A percentile compares a stretch with the other conserved stretches of the same genome.
Evolutionary conservation across 345 rosid species (phyloP).

Genomic region (Eucalyptus fibrosa): DNA sequence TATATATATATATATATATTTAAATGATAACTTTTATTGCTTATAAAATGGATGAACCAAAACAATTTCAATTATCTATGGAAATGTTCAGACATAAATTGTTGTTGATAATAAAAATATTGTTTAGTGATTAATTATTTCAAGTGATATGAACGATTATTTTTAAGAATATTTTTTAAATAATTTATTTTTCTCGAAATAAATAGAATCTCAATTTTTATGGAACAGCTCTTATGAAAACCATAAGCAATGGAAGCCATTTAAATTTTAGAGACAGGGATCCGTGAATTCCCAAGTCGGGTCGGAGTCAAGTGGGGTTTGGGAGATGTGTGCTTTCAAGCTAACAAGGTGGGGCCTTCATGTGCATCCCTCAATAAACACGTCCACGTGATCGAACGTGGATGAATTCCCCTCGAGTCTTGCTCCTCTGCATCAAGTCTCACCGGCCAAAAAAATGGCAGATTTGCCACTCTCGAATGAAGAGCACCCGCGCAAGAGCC

Average conservation of each 20-base stretch:
- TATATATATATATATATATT: not conserved
- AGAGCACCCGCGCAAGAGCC: not conserved
- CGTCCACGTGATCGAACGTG: not conserved
- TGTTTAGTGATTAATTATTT: not conserved
- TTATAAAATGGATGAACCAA: not conserved
- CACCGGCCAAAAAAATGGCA: not conserved
- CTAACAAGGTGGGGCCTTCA: not conserved
- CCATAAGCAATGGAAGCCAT: not conserved
- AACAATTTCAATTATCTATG: not conserved
- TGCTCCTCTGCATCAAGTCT: not conserved
- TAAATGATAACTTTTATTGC: not conserved
- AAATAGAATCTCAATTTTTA: not conserved
- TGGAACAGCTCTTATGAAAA: not conserved
- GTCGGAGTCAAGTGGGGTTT: not conserved
- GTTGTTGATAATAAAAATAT: not conserved
- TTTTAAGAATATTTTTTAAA: not conserved
- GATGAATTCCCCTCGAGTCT: not conserved
- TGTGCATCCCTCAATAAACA: not conserved
- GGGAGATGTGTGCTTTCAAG: not conserved
- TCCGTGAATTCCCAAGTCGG: not conserved
- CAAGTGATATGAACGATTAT: not conserved
- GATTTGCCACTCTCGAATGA: not conserved
- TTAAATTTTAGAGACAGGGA: not conserved
- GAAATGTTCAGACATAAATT: not conserved
- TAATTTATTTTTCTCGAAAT: not conserved